Conservation (phyloP, 2,329 filamentous ascomycete genomes). For the Cadophora sp. region DNA sequence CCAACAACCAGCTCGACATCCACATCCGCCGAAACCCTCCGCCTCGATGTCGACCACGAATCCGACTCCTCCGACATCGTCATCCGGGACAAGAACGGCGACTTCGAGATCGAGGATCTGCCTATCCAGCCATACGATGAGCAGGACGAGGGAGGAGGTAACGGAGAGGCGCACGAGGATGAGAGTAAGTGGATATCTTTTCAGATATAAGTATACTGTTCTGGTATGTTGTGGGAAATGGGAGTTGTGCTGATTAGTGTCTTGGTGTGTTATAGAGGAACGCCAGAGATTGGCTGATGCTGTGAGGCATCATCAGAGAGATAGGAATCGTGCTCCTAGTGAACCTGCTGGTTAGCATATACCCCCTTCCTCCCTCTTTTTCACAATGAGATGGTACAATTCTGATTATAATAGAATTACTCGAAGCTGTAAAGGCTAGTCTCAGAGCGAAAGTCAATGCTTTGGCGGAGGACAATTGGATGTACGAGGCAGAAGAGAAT, state of each 20-base stretch:
- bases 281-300: constrained; percentile 66
- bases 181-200: constrained; percentile 56
- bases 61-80: constrained; percentile 62
- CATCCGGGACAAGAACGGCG: constrained; percentile 66
- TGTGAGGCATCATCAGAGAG: constrained; percentile 65
- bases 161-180: constrained; percentile 63
- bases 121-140: constrained; percentile 58
- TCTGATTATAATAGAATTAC: constrained; percentile 60
- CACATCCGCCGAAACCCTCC: constrained; percentile 54
- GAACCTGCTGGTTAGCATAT: constrained; percentile 67
- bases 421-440: constrained; percentile 73
- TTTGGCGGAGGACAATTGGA: constrained; percentile 86
- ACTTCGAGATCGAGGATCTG: constrained; percentile 66
- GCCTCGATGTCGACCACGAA: constrained; percentile 55
- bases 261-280: constrained; percentile 54
- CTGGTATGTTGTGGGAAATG: background rate
- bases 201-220: background rate
- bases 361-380: no score
- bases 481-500: constrained; percentile 70
- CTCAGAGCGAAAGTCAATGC: constrained; percentile 75
- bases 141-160: constrained; percentile 58
- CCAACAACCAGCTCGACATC: constrained; percentile 55
- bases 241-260: constrained; percentile 35
- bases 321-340: constrained; percentile 60
- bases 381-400: background rate